Conservation (phyloP, 2,329 filamentous ascomycete species). For the Claviceps sp. region DNA sequence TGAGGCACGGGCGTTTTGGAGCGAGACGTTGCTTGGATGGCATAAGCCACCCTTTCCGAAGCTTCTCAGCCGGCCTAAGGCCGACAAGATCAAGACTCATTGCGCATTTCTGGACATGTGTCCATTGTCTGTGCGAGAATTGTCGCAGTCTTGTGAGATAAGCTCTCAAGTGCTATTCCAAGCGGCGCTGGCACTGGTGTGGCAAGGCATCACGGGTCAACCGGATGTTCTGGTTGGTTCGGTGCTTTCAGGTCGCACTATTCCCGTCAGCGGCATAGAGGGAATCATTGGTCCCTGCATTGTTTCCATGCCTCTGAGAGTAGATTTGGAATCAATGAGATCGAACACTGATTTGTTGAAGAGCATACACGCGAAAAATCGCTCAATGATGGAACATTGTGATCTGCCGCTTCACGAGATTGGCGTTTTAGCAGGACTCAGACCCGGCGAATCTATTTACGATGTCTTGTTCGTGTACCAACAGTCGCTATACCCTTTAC, state of each 20-base stretch:
- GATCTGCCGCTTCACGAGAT: conserved; percentile 56
- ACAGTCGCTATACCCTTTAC: conserved; percentile 43
- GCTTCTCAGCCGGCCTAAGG: conserved; percentile 12
- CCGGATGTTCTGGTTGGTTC: conserved; percentile 61
- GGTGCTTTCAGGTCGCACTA: conserved; percentile 68
- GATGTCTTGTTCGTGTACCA: conserved; percentile 78
- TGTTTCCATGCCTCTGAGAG: conserved; percentile 58
- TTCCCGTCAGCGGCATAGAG: conserved; percentile 59
- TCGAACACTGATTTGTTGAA: conserved; percentile 48
- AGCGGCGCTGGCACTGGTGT: conserved; percentile 51
- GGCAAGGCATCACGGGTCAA: conserved; percentile 49
- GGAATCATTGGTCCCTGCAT: conserved; percentile 69
- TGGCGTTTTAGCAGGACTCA: conserved; percentile 42
- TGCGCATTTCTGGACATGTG: conserved; percentile 8
- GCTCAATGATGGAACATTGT: conserved; percentile 50
- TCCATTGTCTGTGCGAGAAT: conserved; percentile 12
- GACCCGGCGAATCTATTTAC: conserved; percentile 48
- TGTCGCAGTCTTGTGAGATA: conserved; percentile 29
- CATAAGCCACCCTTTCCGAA: conserved; percentile 44
- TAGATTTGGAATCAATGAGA: conserved; percentile 38
- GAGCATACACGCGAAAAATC: conserved; percentile 51
- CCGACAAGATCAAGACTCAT: conserved; percentile 6
- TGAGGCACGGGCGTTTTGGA: conserved; percentile 53
- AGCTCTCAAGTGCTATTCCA: conserved; percentile 66
- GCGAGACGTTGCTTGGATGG: conserved; percentile 45